Conservation (phyloP, 2,329 filamentous ascomycete genomes). For the Colletotrichum sp. region DNA sequence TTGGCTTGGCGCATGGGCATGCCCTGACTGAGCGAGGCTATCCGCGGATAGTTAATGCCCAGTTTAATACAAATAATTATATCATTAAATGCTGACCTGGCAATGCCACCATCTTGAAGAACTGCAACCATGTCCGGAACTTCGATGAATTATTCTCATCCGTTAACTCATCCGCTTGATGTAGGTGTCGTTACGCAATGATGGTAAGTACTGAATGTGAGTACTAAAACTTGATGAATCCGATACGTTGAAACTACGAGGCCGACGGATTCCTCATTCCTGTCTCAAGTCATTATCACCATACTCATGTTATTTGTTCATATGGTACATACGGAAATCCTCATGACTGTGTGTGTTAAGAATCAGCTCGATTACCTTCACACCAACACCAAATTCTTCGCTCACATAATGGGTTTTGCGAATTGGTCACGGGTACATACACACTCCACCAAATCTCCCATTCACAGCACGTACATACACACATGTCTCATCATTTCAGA, state of each 20-base stretch:
- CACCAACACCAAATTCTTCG: background rate
- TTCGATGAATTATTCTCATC: background rate
- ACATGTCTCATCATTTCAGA: background rate
- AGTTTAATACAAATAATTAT: background rate
- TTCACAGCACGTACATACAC: background rate
- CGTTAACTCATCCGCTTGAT: background rate
- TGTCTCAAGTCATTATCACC: fast-evolving
- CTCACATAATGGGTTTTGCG: background rate
- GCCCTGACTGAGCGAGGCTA: background rate
- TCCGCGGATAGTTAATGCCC: background rate
- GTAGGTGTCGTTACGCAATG: background rate
- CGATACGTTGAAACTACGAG: background rate
- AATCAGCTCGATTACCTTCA: fast-evolving
- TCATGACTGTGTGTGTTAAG: background rate
- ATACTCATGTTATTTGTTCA: background rate
- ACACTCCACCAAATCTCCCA: background rate
- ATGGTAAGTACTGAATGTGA: background rate
- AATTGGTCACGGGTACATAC: background rate
- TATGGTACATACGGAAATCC: fast-evolving
- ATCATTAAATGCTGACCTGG: background rate
- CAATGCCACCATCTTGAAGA: background rate
- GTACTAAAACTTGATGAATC: too few relatives aligned
- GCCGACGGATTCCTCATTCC: background rate
- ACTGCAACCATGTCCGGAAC: background rate
- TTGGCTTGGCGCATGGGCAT: background rate